These are phyloP conservation scores for Globisporangium splendens DNA, from an alignment of 352 stramenopile genomes.

Conservation along the genomic window DNA sequence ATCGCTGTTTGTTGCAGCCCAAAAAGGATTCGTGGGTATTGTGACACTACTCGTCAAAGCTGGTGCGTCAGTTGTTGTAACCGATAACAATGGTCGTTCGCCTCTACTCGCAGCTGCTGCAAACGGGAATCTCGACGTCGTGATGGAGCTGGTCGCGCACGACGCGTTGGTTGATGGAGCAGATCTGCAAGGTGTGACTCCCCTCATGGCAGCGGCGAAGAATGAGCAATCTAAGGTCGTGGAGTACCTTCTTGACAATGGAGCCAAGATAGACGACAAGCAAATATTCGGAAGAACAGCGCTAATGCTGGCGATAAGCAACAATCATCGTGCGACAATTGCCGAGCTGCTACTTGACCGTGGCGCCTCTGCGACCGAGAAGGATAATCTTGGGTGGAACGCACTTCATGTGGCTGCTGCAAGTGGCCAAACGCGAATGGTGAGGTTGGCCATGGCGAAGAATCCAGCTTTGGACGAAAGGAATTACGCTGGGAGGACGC, in stretches of 20 bases:
- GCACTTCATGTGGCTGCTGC: too few relatives aligned
- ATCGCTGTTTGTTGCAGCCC: neutral
- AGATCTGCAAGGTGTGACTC: neutral
- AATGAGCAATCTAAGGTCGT: neutral
- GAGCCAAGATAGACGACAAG: neutral
- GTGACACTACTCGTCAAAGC: neutral
- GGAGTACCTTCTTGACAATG: neutral
- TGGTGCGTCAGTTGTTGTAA: neutral
- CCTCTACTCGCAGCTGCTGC: slow-evolving; percentile 2
- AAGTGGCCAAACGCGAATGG: too few relatives aligned
- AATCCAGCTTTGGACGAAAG: too few relatives aligned
- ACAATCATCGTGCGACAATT: neutral
- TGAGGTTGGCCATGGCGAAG: too few relatives aligned
- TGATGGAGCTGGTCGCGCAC: neutral
- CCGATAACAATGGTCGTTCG: neutral
- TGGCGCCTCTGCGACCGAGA: neutral
- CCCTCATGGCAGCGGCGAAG: slow-evolving; percentile 7
- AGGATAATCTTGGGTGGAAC: slow-evolving; percentile 3
- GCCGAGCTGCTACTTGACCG: neutral
- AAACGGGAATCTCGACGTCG: neutral
- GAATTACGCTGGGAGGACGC: too few relatives aligned
- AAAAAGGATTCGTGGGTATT: neutral
- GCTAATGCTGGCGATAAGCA: slow-evolving; percentile 7
- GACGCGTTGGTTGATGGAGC: neutral
- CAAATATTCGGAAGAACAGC: slow-evolving; percentile 1